A percentile compares a stretch with the other conserved stretches of the same genome.
These are phyloP conservation scores for Botrytis elliptica DNA, from an alignment of 2,329 filamentous ascomycete species.

Conservation along the genomic window DNA sequence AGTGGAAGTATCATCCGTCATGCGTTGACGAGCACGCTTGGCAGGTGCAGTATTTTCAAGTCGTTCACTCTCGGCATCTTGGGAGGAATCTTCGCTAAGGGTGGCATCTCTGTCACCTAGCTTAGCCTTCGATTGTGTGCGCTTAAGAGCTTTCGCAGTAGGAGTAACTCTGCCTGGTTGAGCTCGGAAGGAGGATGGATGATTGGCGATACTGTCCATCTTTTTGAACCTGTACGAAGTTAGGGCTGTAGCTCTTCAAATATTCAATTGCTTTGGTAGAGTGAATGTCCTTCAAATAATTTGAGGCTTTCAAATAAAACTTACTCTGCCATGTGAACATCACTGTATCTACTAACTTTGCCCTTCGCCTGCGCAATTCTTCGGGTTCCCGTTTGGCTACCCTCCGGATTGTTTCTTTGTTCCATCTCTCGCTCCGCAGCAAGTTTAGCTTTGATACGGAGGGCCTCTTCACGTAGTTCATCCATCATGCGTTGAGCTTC, in stretches of 20 bases:
- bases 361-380: conserved; percentile 80
- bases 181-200: conserved; percentile 74
- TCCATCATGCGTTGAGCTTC: conserved; percentile 61
- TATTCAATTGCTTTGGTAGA: neutral
- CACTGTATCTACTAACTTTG: conserved; percentile 76
- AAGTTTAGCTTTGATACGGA: conserved; percentile 68
- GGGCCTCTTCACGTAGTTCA: conserved; percentile 70
- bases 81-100: conserved; percentile 18
- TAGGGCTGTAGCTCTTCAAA: neutral
- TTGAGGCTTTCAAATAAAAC: neutral
- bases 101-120: conserved; percentile 55
- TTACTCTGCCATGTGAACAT: conserved; percentile 72
- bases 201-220: conserved; percentile 93
- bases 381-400: conserved; percentile 50
- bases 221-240: conserved; percentile 65
- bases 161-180: conserved; percentile 55
- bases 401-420: conserved; percentile 48
- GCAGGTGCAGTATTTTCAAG: conserved; percentile 45
- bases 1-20: conserved; percentile 68
- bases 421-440: conserved; percentile 56
- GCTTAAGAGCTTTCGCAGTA: conserved; percentile 46
- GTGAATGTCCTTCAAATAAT: neutral
- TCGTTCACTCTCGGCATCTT: conserved; percentile 25
- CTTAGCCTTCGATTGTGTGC: conserved; percentile 59
- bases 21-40: conserved; percentile 70